Conservation (phyloP, 139 green algal genomes). For the Closterium sp. region DNA sequence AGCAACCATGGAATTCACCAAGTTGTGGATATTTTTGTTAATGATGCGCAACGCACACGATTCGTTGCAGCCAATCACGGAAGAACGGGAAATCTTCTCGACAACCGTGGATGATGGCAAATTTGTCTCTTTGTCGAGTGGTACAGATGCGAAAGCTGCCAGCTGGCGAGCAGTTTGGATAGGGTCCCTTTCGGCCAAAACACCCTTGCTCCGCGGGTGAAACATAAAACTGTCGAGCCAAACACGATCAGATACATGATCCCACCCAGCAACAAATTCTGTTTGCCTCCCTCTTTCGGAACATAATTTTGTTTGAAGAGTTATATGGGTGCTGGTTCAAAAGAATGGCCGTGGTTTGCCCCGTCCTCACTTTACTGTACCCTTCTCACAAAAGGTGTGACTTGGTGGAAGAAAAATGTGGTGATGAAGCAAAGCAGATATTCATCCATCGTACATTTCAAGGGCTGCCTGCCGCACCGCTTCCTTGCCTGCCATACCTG, state of each 20-base stretch:
- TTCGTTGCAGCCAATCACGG: not conserved
- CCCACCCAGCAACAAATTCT: too few species aligned
- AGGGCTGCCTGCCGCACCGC: not conserved
- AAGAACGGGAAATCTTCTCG: not conserved
- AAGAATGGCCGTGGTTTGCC: too few species aligned
- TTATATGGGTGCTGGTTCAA: too few species aligned
- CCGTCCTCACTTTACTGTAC: too few species aligned
- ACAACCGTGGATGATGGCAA: not conserved
- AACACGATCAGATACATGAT: too few species aligned
- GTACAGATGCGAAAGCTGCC: not conserved
- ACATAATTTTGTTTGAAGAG: too few species aligned
- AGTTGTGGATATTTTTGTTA: not conserved
- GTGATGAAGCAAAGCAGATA: too few species aligned
- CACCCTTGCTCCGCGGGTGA: not conserved
- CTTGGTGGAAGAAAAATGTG: too few species aligned
- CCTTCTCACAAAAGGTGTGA: too few species aligned
- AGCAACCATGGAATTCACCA: not conserved
- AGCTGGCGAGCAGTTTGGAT: not conserved
- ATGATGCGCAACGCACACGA: not conserved
- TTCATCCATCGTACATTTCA: not conserved
- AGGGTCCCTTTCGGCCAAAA: not conserved
- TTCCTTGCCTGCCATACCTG: not conserved
- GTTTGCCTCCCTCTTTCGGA: too few species aligned
- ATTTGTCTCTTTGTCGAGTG: not conserved
- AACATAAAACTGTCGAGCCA: not conserved